Conservation (phyloP, 306 rosid genomes). For the Vicia villosa region DNA sequence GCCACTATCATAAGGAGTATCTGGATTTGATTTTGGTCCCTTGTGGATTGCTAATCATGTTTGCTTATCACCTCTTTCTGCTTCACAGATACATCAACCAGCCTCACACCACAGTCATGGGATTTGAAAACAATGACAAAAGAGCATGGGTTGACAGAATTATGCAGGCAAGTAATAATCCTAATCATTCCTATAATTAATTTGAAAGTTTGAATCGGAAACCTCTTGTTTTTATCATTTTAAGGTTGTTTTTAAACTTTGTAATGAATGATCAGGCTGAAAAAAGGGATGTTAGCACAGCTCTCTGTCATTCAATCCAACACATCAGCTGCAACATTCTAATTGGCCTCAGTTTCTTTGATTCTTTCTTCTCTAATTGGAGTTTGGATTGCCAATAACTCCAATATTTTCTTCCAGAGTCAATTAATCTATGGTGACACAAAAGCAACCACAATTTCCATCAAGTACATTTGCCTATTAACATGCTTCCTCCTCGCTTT, state of each 20-base stretch:
- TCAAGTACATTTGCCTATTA: slow-evolving; percentile 64
- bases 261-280: too few relatives aligned
- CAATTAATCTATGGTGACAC: slow-evolving; percentile 66
- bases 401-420: slow-evolving; percentile 47
- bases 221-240: too few relatives aligned
- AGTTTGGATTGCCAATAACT: slow-evolving; percentile 67
- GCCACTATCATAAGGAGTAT: too few relatives aligned
- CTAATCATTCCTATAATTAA: not conserved
- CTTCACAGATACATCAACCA: too few relatives aligned
- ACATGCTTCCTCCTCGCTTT: slow-evolving; percentile 74
- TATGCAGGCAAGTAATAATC: slow-evolving; percentile 58
- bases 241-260: too few relatives aligned
- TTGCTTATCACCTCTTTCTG: too few relatives aligned
- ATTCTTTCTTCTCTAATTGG: slow-evolving; percentile 74
- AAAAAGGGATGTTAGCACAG: too few relatives aligned
- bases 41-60: too few relatives aligned
- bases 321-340: slow-evolving; percentile 63
- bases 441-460: slow-evolving; percentile 43
- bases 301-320: too few relatives aligned
- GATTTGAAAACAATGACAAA: slow-evolving; percentile 72
- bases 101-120: too few relatives aligned
- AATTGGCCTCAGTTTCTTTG: slow-evolving; percentile 60
- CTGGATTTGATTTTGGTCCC: too few relatives aligned
- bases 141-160: slow-evolving; percentile 73
- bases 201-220: too few relatives aligned